These are phyloP conservation scores for Micractinium conductrix DNA, from an alignment of 139 green algal genomes.

Conservation along the genomic window DNA sequence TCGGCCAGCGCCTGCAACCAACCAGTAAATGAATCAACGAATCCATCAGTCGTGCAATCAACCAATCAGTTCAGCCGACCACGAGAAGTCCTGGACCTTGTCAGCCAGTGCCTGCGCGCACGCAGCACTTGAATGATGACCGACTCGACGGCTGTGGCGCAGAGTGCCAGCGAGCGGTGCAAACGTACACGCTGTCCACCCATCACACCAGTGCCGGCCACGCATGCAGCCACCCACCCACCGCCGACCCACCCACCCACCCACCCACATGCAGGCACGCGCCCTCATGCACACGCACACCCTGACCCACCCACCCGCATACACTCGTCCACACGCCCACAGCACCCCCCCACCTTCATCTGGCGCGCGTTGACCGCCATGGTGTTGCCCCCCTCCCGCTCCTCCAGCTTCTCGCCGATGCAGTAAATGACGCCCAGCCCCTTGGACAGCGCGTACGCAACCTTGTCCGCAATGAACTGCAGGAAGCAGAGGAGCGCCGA, in stretches of 20 bases:
- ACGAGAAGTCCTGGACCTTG: neutral
- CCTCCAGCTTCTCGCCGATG: slow-evolving; percentile 95
- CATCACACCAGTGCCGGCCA: neutral
- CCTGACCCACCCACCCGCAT: slow-evolving; percentile 33
- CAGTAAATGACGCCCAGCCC: slow-evolving; percentile 95
- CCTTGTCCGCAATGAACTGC: slow-evolving; percentile 86
- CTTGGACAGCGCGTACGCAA: slow-evolving; percentile 82
- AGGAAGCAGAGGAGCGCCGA: no score
- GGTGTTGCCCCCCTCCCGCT: slow-evolving; percentile 87
- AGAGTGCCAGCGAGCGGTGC: neutral
- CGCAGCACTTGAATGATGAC: no score
- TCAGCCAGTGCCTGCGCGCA: neutral
- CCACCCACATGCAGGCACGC: neutral
- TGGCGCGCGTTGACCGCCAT: slow-evolving; percentile 40
- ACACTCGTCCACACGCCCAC: neutral
- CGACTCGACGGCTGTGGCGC: no score
- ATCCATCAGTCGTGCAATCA: no score
- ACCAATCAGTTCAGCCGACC: no score
- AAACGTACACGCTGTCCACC: neutral
- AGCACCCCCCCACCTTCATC: slow-evolving; percentile 29
- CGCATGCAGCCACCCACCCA: no score
- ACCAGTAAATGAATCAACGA: no score
- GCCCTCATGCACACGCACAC: no score
- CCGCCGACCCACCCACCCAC: slow-evolving; percentile 17
- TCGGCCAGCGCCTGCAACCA: slow-evolving; percentile 60